A percentile compares a stretch with the other conserved stretches of the same genome.
Conservation (phyloP, 768 basidiomycete genomes). For the Phlebiopsis flavidoalba region DNA sequence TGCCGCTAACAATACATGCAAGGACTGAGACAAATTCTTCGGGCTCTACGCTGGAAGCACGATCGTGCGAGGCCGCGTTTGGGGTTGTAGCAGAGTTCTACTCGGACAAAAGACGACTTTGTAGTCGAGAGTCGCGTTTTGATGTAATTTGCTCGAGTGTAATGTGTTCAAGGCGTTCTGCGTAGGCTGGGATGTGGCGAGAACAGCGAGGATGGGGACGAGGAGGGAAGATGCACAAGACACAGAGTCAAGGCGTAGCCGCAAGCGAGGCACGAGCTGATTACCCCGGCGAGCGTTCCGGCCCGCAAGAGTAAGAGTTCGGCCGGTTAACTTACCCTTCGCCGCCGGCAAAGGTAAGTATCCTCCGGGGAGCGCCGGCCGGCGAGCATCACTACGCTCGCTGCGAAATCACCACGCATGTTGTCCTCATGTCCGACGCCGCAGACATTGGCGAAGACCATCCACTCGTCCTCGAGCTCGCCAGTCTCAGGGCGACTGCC, state of each 20-base stretch:
- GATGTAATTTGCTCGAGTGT: neutral
- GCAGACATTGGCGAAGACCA: conserved; percentile 28
- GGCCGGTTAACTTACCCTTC: neutral
- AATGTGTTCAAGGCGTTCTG: neutral
- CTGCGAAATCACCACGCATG: conserved; percentile 2
- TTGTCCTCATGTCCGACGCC: conserved; percentile 6
- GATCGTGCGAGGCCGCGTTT: neutral
- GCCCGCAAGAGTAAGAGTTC: neutral
- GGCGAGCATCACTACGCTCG: neutral
- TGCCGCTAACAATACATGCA: conserved; percentile 7
- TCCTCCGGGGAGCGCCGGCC: neutral
- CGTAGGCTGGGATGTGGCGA: neutral
- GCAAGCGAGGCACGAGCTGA: conserved; percentile 1
- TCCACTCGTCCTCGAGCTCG: conserved; percentile 31
- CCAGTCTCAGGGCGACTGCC: conserved; percentile 30
- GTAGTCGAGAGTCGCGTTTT: neutral
- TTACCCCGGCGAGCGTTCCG: neutral
- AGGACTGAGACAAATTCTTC: neutral
- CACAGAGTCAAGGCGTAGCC: neutral
- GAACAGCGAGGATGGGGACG: conserved; percentile 1
- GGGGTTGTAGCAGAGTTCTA: neutral
- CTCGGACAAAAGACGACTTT: neutral
- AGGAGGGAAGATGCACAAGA: conserved; percentile 5
- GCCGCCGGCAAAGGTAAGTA: neutral
- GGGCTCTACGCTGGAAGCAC: neutral